Evolutionary conservation across 2,329 filamentous ascomycete genomes (phyloP).

Genomic region (Colletotrichum spaethianum): DNA sequence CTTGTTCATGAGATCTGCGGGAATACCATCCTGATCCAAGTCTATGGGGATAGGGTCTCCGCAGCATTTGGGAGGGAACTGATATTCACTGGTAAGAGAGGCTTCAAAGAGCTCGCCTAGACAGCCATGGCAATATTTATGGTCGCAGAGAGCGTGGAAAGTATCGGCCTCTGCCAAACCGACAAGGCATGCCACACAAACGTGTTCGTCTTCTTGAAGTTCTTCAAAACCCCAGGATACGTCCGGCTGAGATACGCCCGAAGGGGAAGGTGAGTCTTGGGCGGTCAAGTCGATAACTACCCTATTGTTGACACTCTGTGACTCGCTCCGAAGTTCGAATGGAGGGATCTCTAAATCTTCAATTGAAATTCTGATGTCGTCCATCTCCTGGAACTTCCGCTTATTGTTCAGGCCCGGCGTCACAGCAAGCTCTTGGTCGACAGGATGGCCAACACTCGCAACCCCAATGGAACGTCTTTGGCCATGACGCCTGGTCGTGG

Average conservation of each 20-base stretch:
- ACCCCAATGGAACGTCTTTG: neutral
- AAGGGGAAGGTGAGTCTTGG: neutral
- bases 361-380: neutral
- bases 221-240: neutral
- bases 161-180: neutral
- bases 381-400: neutral
- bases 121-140: conserved; percentile 68
- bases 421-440: neutral
- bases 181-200: neutral
- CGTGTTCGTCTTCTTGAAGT: neutral
- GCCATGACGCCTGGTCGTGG: neutral
- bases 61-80: conserved; percentile 72
- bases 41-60: conserved; percentile 55
- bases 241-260: neutral
- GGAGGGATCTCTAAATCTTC: neutral
- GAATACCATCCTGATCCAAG: neutral
- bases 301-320: neutral
- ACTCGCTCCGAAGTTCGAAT: neutral
- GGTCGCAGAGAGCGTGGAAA: conserved; percentile 52
- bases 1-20: conserved; percentile 46
- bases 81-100: conserved; percentile 62
- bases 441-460: neutral
- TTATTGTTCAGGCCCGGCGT: neutral
- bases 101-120: conserved; percentile 59
- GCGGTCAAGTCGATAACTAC: neutral